Evolutionary conservation across 192 early-diverging fungal species (phyloP), one percentile per base, ranked within the genome.

Genomic region (Coemansia sp.): DNA sequence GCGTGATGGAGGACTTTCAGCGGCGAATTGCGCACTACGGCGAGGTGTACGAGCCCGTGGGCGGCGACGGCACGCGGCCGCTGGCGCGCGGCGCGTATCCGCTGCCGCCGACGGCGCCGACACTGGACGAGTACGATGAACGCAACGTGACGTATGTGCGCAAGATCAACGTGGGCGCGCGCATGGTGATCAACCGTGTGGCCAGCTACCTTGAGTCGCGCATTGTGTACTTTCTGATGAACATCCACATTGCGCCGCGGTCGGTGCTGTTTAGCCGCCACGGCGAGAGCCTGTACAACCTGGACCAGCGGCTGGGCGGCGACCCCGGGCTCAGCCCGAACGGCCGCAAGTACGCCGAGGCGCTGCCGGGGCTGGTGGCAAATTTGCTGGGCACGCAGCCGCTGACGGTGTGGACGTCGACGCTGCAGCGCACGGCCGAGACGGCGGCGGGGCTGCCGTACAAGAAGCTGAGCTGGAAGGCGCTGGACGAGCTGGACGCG

Each of bases 191-290:
- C 64, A 93, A 98, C 72, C 88, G 90, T 63, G 92, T 98, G 54
- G 83, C 87, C 40, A 94, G 95, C 48, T 97, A 97, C 69, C 80
- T 99, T 29, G 88, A 98, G 74, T 92, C 92, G 48, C 82, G 95
- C 30, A 92, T 99, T 52, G 94, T 97, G 14, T 98, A 97, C 78
- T 98, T 94, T 70, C 70, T 99, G 60, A 97, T 98, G 95, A 99
- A 99, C 69, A 82, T 99, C 31, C 95, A 99, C 76, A 97, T 93
- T 56, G 85, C 87, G 5, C 93, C 97, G 23, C 84, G 91, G 50
- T 89, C 84, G 58, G 92, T 98, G 49, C 93, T 94, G 74, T 95
- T 95, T 60, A 89, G 80, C 58, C 82, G 89, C 71, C 89, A 93
- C 61, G 97, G 97, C 56, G 97, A 99, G 67, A 91, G 88, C 27